A percentile compares a stretch with the other conserved stretches of the same genome.
Evolutionary conservation across 163 green algal species (phyloP).

Genomic region (Picocystis sp.): DNA sequence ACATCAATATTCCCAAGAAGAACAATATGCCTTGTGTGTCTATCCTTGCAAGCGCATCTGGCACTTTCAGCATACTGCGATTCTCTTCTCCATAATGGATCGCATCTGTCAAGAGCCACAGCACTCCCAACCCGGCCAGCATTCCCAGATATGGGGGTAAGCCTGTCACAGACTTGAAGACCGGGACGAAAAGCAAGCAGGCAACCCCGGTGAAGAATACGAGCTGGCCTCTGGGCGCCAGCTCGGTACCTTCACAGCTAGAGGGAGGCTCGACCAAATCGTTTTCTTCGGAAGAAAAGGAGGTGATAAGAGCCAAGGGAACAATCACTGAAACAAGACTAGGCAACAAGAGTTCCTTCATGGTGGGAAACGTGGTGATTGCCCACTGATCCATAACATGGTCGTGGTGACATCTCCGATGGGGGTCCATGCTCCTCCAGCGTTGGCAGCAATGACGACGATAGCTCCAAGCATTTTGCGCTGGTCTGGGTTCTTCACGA

Average conservation of each 20-base stretch:
- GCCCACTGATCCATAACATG: slow-evolving; percentile 57
- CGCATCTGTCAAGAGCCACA: slow-evolving; percentile 51
- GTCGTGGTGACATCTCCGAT: slow-evolving; percentile 62
- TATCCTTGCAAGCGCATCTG: slow-evolving; percentile 32
- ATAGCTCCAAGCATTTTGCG: slow-evolving; percentile 38
- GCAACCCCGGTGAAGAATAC: slow-evolving; percentile 35
- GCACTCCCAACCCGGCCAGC: slow-evolving; percentile 32
- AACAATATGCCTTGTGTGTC: slow-evolving; percentile 51
- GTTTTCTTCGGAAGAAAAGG: slow-evolving; percentile 18
- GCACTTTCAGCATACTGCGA: slow-evolving; percentile 23
- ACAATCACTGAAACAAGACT: slow-evolving; percentile 23
- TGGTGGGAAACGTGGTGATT: slow-evolving; percentile 39
- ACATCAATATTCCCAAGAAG: slow-evolving; percentile 53
- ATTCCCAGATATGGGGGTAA: slow-evolving; percentile 55
- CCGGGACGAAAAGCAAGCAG: slow-evolving; percentile 39
- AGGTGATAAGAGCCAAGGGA: slow-evolving; percentile 23
- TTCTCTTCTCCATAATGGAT: slow-evolving; percentile 42
- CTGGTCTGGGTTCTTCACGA: slow-evolving; percentile 27
- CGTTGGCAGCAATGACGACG: slow-evolving; percentile 53
- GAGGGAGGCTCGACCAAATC: too few species aligned
- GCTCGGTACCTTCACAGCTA: not conserved
- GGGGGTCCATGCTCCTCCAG: slow-evolving; percentile 52
- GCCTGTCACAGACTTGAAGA: slow-evolving; percentile 37
- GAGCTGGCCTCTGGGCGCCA: slow-evolving; percentile 24
- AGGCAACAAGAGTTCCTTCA: slow-evolving; percentile 32